Base-by-base conservation (phyloP, 2,329 filamentous ascomycete genomes). In the Myriosclerotinia duriaeana region DNA sequence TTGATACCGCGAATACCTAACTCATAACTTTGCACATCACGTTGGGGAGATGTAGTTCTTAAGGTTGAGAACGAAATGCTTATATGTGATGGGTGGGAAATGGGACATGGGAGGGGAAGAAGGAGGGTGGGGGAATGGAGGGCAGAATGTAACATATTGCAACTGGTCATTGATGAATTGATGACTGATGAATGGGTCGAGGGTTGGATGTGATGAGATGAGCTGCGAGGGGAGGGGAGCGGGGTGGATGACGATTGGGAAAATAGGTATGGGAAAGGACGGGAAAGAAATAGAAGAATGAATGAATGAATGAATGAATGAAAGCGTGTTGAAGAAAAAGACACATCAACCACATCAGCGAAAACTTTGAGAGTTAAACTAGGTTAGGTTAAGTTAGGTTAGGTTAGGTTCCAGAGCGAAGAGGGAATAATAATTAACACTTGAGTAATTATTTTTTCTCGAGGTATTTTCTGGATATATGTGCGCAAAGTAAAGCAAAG, bases 1-100 rank as follows among this genome's bases (percentile, higher is more conserved):
- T 60, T 60, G 30, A 60, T 60, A 60, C 42, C 56, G 56, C 30
- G 42, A 30, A 60, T 60, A 60, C 44, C 44, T 60, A 38, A 38
- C 44, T 50, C 56, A 60, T 22, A 50, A 50, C 56, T 60, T 60
- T 46, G 44, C 30, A 38, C 56, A 50, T 60, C 56, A 50, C 44
- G 34, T 48, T 36, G 34, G 44, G 44, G n/a, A 50, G 9, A 38
- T 48, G 48, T 60, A 50, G 30, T 60, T 60, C 42, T n/a, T 38
- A 46, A 48, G n/a, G 44, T 9, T 17, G 44, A 36, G 56, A 48
- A 22, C 12, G 30, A 60, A 36, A 50, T 38, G 48, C 56, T 59
- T 50, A 20, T 6, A 48, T 11, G 56, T 40, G 30, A 38, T 60
- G 30, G 2, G 56, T 17, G 4, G 44, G 14, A 30, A 17, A 17